Evolutionary conservation across 148 eudicot genomes (phyloP).

Genomic region (Mesembryanthemum crystallinum): DNA sequence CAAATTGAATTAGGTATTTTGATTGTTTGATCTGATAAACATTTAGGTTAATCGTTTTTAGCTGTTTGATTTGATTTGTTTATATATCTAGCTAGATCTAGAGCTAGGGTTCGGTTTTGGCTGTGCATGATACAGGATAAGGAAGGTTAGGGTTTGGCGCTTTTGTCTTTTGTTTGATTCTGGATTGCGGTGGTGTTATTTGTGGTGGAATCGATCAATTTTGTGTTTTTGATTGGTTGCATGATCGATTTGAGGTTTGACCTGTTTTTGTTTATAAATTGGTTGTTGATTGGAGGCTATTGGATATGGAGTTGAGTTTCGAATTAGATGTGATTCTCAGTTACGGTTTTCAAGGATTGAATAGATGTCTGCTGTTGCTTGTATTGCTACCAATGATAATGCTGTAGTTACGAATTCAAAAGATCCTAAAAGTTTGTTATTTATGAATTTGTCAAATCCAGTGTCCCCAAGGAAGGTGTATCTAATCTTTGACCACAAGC

Average conservation of each 20-base stretch:
- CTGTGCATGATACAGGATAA: too few species aligned
- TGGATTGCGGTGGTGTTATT: not conserved
- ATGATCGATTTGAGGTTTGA: not conserved
- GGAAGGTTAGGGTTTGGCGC: not conserved
- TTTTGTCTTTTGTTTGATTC: not conserved
- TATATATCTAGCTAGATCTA: slow-evolving; percentile 1
- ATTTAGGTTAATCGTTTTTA: not conserved
- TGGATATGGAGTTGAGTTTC: not conserved
- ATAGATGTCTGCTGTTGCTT: not conserved
- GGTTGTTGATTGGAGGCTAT: too few species aligned
- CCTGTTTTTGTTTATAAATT: not conserved
- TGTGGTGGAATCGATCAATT: not conserved
- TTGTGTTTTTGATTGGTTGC: not conserved
- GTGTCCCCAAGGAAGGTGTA: too few species aligned
- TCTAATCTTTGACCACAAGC: not conserved
- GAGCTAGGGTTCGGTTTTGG: not conserved
- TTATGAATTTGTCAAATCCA: too few species aligned
- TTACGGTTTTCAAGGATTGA: not conserved
- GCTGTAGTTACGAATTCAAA: too few species aligned
- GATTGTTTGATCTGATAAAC: not conserved
- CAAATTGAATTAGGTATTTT: not conserved
- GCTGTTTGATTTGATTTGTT: not conserved
- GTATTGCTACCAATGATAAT: too few species aligned
- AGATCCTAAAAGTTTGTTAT: too few species aligned
- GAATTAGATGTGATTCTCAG: not conserved